Evolutionary conservation across 2,329 filamentous ascomycete genomes (phyloP), one percentile per base, ranked within the genome.

Genomic region (Macrophomina phaseolina): DNA sequence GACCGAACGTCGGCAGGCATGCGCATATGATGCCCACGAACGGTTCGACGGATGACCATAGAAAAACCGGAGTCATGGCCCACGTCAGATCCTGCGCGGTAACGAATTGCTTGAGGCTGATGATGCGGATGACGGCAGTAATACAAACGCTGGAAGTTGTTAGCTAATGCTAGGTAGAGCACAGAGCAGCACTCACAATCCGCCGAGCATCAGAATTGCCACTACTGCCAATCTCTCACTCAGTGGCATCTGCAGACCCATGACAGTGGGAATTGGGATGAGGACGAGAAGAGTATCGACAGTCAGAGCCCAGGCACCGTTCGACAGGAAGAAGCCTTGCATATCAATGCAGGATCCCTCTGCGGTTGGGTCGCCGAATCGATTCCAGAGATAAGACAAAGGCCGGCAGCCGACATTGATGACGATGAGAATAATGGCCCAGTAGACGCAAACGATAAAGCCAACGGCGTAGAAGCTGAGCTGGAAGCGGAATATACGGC

Each of bases 401-500:
- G 85, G 85, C 1, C 66, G 78, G 71, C 85, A 87, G 30, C 42
- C 51, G 18, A 65, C 45, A 28, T 65, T 84, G 3, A 80, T 79
- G 2, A 77, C 71, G 0, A 80, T 78, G 4, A 82, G 81, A n/a
- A 78, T 80, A 5, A 83, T 68, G 70, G 80, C 82, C 73, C 82
- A 86, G n/a, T 76, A 72, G 36, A 28, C 7, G 11, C 80, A 23
- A 16, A 86, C 78, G 63, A 85, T 73, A 55, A 70, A 71, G 28
- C 84, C 72, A 45, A 85, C 73, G 16, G 75, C 66, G 66, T 79
- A 79, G 67, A 81, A 84, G 42, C 79, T 73, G 2, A 78, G 75
- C 8, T 80, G 78, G 69, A 86, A 86, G 73, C 77, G 76, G 67
- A 87, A 87, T 55, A 86, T 84, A 32, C 84, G 82, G 28, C 85